Base-by-base conservation (phyloP, 208 protist species). In the Porcisia deanei region DNA sequence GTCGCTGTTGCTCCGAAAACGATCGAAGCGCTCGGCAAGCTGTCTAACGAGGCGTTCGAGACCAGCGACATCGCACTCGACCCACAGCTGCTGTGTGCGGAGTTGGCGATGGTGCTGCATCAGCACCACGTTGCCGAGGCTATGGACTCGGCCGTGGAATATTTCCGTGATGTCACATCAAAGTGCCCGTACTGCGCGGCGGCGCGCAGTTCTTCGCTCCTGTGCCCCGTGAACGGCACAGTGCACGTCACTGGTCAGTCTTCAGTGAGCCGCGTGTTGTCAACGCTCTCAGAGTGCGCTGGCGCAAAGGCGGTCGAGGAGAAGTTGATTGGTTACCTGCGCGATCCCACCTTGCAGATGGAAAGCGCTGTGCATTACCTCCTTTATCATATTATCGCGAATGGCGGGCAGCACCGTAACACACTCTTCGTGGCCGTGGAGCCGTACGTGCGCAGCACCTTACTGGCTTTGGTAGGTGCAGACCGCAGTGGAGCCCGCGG, bases 91-190 rank as follows among this genome's bases (percentile, higher is more conserved):
- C 79, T 97, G 57, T 97, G 94, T 73, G 94, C 91, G n/a, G 91
- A 97, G 73, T 73, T 96, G 59, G 90, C 89, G n/a, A 97, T 97
- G 94, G 94, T 96, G 78, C 80, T 97, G 54, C 91, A 96, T 80
- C 85, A 95, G 71, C 76, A 88, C 68, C 90, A 97, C 80, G 88
- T 97, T 57, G 77, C 81, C 66, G 94, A 92, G 58, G 94, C 94
- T 30, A 88, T 96, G 71, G 89, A 94, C 70, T 91, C 91, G 39
- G 85, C 90, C 39, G 73, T 95, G 34, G 83, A 88, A 52, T 93
- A 97, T 80, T 91, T 96, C 73, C 78, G 83, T 49, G 90, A 97
- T 76, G 90, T 87, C 34, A 86, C 88, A 14, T 82, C 85, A 30
- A 83, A 88, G 63, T 97, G 94, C 79, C 85, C 83, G 25, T 88